These are phyloP conservation scores for Sordaria brevicollis DNA, from an alignment of 495 filamentous ascomycete genomes.

Conservation along the genomic window DNA sequence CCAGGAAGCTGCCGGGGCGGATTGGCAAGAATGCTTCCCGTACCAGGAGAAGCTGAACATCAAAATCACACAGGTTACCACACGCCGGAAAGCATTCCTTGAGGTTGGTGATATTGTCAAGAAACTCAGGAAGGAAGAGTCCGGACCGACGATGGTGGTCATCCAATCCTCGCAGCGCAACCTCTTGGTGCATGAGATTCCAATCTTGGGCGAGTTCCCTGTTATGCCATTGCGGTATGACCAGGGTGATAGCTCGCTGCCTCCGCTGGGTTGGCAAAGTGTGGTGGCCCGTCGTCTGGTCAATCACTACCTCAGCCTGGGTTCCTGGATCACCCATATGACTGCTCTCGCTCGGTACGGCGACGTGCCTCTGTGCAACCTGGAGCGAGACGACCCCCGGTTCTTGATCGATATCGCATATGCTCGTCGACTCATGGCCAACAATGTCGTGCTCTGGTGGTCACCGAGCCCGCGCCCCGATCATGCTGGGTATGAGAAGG, in stretches of 20 bases:
- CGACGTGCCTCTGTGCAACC: slow-evolving; percentile 87
- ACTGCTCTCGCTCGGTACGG: slow-evolving; percentile 82
- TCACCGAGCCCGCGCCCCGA: slow-evolving; percentile 75
- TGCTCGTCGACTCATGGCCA: slow-evolving; percentile 78
- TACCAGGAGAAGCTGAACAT: slow-evolving; percentile 87
- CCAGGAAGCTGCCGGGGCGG: slow-evolving; percentile 54
- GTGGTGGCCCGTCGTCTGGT: slow-evolving; percentile 81
- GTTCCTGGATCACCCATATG: slow-evolving; percentile 84
- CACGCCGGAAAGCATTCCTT: slow-evolving; percentile 74
- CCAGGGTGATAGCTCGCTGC: slow-evolving; percentile 72
- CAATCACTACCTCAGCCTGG: slow-evolving; percentile 79
- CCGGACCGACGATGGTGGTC: slow-evolving; percentile 66
- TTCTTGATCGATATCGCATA: slow-evolving; percentile 96
- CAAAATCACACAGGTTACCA: slow-evolving; percentile 77
- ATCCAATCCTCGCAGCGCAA: slow-evolving; percentile 82
- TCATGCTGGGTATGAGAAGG: slow-evolving; percentile 91
- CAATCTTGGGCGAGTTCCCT: slow-evolving; percentile 76
- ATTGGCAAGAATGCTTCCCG: slow-evolving; percentile 67
- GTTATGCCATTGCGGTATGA: slow-evolving; percentile 72
- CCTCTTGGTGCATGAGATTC: slow-evolving; percentile 72
- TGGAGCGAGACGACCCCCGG: slow-evolving; percentile 86
- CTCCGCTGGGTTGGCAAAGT: slow-evolving; percentile 86
- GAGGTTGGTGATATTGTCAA: slow-evolving; percentile 78
- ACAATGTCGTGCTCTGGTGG: slow-evolving; percentile 98
- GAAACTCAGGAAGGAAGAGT: slow-evolving; percentile 77